These are phyloP conservation scores for Vitis hybrid DNA, from an alignment of 177 flowering plant genomes.

Conservation along the genomic window DNA sequence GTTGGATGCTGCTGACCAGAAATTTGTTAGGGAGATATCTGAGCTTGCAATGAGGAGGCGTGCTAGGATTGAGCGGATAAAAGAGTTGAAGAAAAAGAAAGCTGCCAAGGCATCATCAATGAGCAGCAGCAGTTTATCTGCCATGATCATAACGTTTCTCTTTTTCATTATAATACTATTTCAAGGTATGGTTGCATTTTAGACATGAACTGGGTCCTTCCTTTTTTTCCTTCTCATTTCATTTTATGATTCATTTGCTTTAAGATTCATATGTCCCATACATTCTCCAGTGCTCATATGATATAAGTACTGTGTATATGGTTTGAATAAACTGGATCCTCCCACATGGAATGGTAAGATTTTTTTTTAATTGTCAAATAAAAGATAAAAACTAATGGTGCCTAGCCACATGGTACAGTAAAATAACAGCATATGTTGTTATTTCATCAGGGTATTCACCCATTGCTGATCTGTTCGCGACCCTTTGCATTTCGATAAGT, in stretches of 20 bases:
- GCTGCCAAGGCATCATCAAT: constrained; percentile 37
- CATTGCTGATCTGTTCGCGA: no score
- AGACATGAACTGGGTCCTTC: not conserved
- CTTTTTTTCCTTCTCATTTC: not conserved
- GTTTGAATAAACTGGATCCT: no score
- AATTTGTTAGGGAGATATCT: constrained; percentile 43
- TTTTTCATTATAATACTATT: constrained; percentile 43
- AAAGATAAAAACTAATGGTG: no score
- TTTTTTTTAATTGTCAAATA: no score
- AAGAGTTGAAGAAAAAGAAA: constrained; percentile 42
- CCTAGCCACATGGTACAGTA: no score
- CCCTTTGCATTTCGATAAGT: no score
- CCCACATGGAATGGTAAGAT: no score
- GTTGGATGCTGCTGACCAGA: constrained; percentile 43
- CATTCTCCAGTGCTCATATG: no score
- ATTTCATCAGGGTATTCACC: no score
- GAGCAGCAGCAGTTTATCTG: constrained; percentile 27
- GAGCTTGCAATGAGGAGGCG: constrained; percentile 57
- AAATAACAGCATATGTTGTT: no score
- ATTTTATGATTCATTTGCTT: not conserved
- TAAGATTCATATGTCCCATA: not conserved
- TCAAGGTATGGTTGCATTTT: constrained; percentile 38
- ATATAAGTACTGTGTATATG: no score
- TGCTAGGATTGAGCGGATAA: constrained; percentile 39
- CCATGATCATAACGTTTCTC: constrained; percentile 39